A percentile compares a stretch with the other conserved stretches of the same genome.
phyloP scores from a whole-genome alignment of 306 rosid genomes.

The Mucuna pruriens region DNA sequence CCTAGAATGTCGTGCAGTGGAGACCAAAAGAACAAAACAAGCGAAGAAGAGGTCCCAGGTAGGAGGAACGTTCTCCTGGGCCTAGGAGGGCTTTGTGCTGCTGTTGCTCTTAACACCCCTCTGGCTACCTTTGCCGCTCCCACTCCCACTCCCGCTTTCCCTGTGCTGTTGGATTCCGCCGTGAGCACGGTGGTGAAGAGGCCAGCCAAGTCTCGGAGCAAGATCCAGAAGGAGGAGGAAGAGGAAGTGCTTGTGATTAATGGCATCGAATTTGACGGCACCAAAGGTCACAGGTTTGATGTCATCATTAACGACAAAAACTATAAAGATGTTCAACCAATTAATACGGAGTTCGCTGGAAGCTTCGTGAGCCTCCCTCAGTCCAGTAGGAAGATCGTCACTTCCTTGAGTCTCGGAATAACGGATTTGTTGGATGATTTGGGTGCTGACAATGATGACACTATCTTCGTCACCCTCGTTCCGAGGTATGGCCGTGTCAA shows the following conservation, averaged over 20 bases:
- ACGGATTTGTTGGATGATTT: conserved; percentile 75
- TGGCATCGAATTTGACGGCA: conserved; percentile 63
- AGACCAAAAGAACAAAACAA: conserved; percentile 11
- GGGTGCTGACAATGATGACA: conserved; percentile 73
- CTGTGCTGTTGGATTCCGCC: conserved; percentile 44
- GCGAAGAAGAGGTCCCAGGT: neutral
- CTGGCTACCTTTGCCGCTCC: conserved; percentile 66
- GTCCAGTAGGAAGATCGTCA: conserved; percentile 40
- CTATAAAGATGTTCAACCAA: conserved; percentile 41
- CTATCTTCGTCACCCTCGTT: conserved; percentile 67
- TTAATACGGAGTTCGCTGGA: conserved; percentile 74
- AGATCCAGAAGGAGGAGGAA: conserved; percentile 51
- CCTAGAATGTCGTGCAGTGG: conserved; percentile 37
- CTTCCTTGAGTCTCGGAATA: conserved; percentile 58
- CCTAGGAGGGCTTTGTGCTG: conserved; percentile 63
- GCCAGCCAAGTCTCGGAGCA: conserved; percentile 57
- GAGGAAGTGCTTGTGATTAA: conserved; percentile 62
- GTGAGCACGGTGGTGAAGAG: conserved; percentile 56
- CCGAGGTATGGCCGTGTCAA: conserved; percentile 57
- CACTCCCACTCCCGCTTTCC: conserved; percentile 58
- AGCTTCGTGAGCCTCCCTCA: conserved; percentile 82
- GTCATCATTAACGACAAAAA: conserved; percentile 65
- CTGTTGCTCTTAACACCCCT: conserved; percentile 38
- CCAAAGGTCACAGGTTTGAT: conserved; percentile 57
- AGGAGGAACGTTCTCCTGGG: conserved; percentile 66